Base-by-base conservation (phyloP, 1,284 basidiomycete genomes). In the Ceratobasidium sp. region DNA sequence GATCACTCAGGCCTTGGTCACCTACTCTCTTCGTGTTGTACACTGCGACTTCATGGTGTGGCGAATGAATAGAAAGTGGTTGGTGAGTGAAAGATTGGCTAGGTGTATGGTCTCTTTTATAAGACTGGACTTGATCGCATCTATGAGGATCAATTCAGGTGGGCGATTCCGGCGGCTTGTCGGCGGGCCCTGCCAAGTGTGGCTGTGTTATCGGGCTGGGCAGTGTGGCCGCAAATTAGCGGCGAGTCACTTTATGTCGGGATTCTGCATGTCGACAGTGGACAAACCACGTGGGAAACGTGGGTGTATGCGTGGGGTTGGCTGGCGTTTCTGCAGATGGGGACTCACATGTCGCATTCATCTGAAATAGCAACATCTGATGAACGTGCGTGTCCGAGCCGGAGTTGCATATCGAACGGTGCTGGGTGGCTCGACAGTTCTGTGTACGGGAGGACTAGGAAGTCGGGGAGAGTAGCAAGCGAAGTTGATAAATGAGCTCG, bases 11-110 rank as follows among this genome's bases (percentile, higher is more conserved):
- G 4, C 26, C 26, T 10, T 50, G 32, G 16, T 23, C 16, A 53
- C 61, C n/a, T 43, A 75, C 75, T 59, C 70, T 55, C 36, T 72
- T 67, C 23, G 75, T 62, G 61, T 73, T 75, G 73, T 70, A 75
- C 26, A 75, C 69, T 14, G 75, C 75, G 53, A 74, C 60, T 52
- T 72, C 75, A 75, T 75, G 10, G 30, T 61, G 43, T 21, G 39
- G 9, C 10, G 34, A 34, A 21, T 60, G 39, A 43, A 23, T 26
- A 28, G 48, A 5, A 16, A 50, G 21, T 26, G 23, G 58, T 36
- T 52, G 46, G 61, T 52, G 61, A 36, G 21, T 62, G 43, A n/a
- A 32, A 23, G 28, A 12, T 21, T 18, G 10, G 60, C n/a, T 43
- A 26, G 26, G 60, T 4, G 60, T 46, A 12, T 14, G 5, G 41